These are phyloP conservation scores for Hansfordia pulvinata DNA, from an alignment of 2,329 filamentous ascomycete species.

Conservation along the genomic window DNA sequence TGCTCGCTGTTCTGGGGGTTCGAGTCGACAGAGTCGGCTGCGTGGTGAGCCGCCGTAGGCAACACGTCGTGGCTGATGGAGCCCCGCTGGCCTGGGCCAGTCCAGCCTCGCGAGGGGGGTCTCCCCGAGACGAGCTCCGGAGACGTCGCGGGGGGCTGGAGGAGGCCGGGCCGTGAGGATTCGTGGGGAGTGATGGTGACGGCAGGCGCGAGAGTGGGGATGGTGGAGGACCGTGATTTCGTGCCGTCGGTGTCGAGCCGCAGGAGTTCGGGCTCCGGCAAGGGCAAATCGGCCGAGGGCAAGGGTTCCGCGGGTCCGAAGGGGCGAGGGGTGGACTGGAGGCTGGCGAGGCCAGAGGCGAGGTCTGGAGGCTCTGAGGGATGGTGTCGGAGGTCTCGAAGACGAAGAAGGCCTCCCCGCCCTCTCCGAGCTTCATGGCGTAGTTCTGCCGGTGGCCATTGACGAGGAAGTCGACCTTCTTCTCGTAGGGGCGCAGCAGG, in stretches of 20 bases:
- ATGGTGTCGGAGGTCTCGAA: conserved; percentile 91
- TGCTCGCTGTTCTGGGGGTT: too few species aligned
- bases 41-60: conserved; percentile 25
- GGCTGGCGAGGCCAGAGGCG: conserved; percentile 81
- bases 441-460: conserved; percentile 87
- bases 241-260: conserved; percentile 40
- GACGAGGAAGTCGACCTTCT: conserved; percentile 97
- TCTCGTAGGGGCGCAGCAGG: conserved; percentile 84
- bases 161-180: conserved; percentile 21
- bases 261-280: conserved; percentile 58
- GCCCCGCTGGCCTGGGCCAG: conserved; percentile 23
- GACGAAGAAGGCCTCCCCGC: conserved; percentile 96
- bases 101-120: conserved; percentile 37
- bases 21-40: too few species aligned
- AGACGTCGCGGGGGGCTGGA: conserved; percentile 40
- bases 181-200: conserved; percentile 19
- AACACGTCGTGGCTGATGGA: conserved; percentile 41
- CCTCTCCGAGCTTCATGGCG: conserved; percentile 96
- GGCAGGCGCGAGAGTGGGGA: conserved; percentile 28
- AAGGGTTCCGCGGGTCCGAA: conserved; percentile 24
- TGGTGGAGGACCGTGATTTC: conserved; percentile 22
- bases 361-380: conserved; percentile 88
- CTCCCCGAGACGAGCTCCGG: conserved; percentile 32
- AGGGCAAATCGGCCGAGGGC: conserved; percentile 20
- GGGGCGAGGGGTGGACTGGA: conserved; percentile 60